These are phyloP conservation scores for Tagetes erecta DNA, from an alignment of 129 eudicot genomes.

Conservation along the genomic window DNA sequence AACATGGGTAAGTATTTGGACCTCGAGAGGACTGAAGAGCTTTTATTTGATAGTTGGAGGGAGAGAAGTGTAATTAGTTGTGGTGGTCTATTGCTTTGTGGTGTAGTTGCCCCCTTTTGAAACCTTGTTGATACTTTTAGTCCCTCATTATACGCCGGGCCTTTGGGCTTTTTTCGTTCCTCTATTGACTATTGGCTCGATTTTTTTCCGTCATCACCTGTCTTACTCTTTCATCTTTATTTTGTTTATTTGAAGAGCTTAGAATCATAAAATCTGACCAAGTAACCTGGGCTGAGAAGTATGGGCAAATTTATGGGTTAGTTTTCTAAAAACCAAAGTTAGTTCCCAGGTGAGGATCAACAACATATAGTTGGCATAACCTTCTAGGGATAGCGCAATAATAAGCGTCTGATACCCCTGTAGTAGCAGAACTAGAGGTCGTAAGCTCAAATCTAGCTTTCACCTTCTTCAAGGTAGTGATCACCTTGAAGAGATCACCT, in stretches of 20 bases:
- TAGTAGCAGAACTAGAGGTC: too few relatives aligned
- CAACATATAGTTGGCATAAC: too few relatives aligned
- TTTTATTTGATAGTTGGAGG: slow-evolving; percentile 58
- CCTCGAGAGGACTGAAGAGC: slow-evolving; percentile 45
- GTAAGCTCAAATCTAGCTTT: not conserved
- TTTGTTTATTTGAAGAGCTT: not conserved
- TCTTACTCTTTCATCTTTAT: not conserved
- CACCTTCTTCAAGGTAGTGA: too few relatives aligned
- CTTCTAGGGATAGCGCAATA: too few relatives aligned
- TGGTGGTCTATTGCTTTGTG: slow-evolving; percentile 68
- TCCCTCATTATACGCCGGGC: slow-evolving; percentile 1
- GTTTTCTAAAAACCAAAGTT: too few relatives aligned
- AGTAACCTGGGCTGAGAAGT: not conserved
- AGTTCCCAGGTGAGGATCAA: too few relatives aligned
- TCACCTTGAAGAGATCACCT: too few relatives aligned
- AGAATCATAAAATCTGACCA: not conserved
- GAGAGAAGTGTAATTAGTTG: slow-evolving; percentile 45
- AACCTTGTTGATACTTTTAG: slow-evolving; percentile 22
- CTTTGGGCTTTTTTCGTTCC: not conserved
- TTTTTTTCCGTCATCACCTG: not conserved
- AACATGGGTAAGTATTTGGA: slow-evolving; percentile 54
- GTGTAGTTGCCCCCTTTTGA: slow-evolving; percentile 21
- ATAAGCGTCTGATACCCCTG: too few relatives aligned
- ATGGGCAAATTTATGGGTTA: too few relatives aligned
- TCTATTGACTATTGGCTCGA: not conserved